phyloP scores from a whole-genome alignment of 169 alveolate species.

The Eimeria acervulina region DNA sequence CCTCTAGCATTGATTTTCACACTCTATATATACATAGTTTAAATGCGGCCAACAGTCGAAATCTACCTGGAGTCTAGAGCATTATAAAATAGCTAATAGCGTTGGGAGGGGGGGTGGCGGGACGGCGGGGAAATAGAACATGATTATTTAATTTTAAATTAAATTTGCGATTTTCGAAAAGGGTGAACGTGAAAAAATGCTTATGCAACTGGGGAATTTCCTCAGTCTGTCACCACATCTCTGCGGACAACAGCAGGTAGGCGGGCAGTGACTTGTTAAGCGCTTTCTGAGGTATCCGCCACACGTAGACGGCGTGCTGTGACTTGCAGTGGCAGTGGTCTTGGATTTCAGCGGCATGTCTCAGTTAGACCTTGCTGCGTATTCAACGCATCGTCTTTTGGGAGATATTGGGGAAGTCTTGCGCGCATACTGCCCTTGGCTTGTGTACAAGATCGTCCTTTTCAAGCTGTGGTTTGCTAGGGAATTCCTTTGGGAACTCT shows the following conservation, averaged over 20 bases:
- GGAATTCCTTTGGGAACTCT: conserved; percentile 62
- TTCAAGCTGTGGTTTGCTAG: conserved; percentile 51
- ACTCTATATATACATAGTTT: no score
- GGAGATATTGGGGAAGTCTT: conserved; percentile 67
- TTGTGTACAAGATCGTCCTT: conserved; percentile 36
- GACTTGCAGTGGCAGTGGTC: conserved; percentile 50
- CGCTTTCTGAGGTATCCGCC: background rate
- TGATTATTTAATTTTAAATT: no score
- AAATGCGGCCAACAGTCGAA: no score
- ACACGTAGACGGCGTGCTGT: background rate
- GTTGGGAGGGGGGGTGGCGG: no score
- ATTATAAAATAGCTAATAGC: no score
- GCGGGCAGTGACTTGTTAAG: background rate
- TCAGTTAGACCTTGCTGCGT: conserved; percentile 67
- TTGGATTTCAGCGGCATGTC: conserved; percentile 72
- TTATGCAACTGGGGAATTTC: no score
- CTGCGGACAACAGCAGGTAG: background rate
- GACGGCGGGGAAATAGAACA: no score
- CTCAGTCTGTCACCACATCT: background rate
- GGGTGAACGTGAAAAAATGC: no score
- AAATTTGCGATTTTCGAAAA: no score
- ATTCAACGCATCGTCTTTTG: conserved; percentile 66
- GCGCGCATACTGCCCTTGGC: conserved; percentile 73
- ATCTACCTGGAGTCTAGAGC: no score
- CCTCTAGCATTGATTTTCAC: no score